Percentiles rank a stretch among this genome's conserved stretches.
These are phyloP conservation scores for Aspergillus mulundensis DNA, from an alignment of 495 filamentous ascomycete species.

Conservation along the genomic window DNA sequence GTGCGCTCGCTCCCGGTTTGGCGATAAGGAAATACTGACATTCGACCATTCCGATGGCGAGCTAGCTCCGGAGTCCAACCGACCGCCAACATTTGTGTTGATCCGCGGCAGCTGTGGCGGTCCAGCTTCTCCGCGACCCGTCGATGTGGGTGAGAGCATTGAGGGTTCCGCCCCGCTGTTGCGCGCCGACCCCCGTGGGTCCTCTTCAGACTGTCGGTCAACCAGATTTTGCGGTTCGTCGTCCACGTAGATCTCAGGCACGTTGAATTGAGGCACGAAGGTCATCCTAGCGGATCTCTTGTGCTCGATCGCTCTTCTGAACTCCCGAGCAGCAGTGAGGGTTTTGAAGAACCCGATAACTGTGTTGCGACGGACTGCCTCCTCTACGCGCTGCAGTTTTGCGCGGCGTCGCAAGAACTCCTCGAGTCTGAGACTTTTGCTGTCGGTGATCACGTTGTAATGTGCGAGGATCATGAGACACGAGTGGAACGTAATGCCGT, in stretches of 20 bases:
- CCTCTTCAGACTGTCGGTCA: constrained; percentile 20
- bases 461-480: constrained; percentile 97
- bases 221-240: constrained; percentile 47
- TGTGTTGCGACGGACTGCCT: constrained; percentile 82
- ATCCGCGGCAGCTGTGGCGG: constrained; percentile 35
- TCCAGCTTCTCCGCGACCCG: constrained; percentile 25
- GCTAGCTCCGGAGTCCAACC: constrained; percentile 25
- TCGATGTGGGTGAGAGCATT: constrained; percentile 39
- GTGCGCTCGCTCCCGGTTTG: constrained; percentile 26
- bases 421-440: constrained; percentile 87
- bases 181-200: constrained; percentile 13
- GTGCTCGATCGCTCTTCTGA: constrained; percentile 65
- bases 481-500: constrained; percentile 86
- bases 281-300: constrained; percentile 71
- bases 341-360: constrained; percentile 97
- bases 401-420: constrained; percentile 91
- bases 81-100: constrained; percentile 37
- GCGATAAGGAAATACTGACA: constrained; percentile 41
- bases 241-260: constrained; percentile 90
- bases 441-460: constrained; percentile 98
- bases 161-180: constrained; percentile 12
- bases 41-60: constrained; percentile 45
- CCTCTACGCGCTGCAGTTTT: constrained; percentile 90
- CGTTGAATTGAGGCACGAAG: constrained; percentile 70
- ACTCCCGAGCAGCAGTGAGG: constrained; percentile 80